Base-by-base conservation (phyloP, 2,329 filamentous ascomycete genomes). In the Fusarium piperis region DNA sequence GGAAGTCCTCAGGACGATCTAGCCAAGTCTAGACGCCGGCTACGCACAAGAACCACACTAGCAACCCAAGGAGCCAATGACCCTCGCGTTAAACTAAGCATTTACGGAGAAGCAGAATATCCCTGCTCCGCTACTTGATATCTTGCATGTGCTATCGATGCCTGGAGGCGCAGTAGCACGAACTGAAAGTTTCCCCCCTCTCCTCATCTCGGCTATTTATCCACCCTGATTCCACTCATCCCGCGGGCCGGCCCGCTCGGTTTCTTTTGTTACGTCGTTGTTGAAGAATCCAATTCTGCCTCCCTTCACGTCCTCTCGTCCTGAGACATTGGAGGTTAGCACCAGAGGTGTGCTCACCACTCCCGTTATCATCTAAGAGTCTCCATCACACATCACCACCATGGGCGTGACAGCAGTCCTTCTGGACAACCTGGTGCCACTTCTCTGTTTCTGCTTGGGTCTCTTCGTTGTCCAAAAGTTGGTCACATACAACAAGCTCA, bases 321-420 rank as follows among this genome's bases (percentile, higher is more conserved):
- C 23, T 23, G 23, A 23, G 23, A 5, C 23, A 23, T 23, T 23
- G 23, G 23, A 3, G 23, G 23, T 23, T 5, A 3, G 23, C 23
- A 5, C 23, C 23, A 23, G 23, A 23, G 23, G 23, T 23, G 23
- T 23, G 23, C 23, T 23, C 23, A 23, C 23, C 23, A 23, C 3
- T 23, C 23, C 23, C 23, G 3, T 5, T 5, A 23, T 23, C 23
- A 5, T 5, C 23, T 5, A 3, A 23, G 4, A 23, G 28, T 16
- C 20, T 8, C 6, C 18, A 23, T 16, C 3, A 20, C 15, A 8
- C 13, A 18, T n/a, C 23, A 9, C 28, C 28, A 35, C 20, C 28
- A 67, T 67, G 65, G 65, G 51, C 3, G 11, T 67, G 18, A 18
- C 61, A 12, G n/a, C 30, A 10, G 16, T 18, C 41, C 23, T 60